Base-by-base conservation (phyloP, 1,284 basidiomycete genomes). In the Irpex lacteus region DNA sequence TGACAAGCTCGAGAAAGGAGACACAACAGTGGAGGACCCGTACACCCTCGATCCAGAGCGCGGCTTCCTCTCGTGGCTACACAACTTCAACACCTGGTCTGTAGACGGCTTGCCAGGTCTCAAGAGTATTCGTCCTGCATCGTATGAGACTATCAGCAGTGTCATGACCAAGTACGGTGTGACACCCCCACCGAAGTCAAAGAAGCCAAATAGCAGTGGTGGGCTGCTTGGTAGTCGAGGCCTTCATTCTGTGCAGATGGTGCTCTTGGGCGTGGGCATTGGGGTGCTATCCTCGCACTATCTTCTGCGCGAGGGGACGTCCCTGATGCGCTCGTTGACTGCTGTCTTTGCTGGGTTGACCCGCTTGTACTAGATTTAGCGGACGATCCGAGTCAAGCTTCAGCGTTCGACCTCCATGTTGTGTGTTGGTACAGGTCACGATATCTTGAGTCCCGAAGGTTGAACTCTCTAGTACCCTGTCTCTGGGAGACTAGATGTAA, bases 91-190 rank as follows among this genome's bases (percentile, higher is more conserved):
- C 59, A 60, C 61, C 26, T 65, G 64, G 64, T 65, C 64, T 15
- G 60, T 65, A 21, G 64, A 65, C 59, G 64, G 64, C 13, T 54
- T 65, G 8, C 64, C 64, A 11, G 64, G 64, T 5, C 34, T 65
- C 37, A 65, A 60, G 47, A 44, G 47, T 5, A 47, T 47, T 47
- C 44, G 44, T 11, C 44, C 44, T 4, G 44, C 44, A 1, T 47
- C 44, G 9, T 47, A 47, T 9, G 58, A 62, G 36, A 47, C 19
- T 19, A 63, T 65, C 34, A 49, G 26, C 19, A 38, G 60, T 38
- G 26, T 59, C 7, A 65, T 65, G 64, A 18, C 52, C 18, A 11
- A 63, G 37, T 26, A 37, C 13, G 64, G 64, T 8, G 6, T 65
- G 38, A 36, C 26, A 40, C 57, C 36, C 5, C 40, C 54, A 37